Percentiles rank a stretch among this genome's conserved stretches.
Conservation (phyloP, 768 basidiomycete genomes). For the Grammothele lineata region DNA sequence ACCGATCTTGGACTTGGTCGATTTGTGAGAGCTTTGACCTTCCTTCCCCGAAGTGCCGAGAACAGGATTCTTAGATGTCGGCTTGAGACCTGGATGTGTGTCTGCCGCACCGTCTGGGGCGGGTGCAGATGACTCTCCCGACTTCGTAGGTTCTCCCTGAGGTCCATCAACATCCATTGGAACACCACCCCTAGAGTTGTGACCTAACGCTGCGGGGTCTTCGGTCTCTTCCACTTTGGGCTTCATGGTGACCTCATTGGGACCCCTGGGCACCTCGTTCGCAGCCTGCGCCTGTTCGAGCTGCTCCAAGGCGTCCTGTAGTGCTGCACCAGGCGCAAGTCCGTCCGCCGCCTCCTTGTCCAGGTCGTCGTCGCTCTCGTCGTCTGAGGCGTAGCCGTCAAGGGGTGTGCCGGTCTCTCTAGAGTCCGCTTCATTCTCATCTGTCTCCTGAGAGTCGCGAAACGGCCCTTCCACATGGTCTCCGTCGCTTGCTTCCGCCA, state of each 20-base stretch:
- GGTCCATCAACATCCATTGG: conserved; percentile 30
- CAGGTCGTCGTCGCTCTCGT: conserved; percentile 56
- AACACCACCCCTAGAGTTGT: conserved; percentile 12
- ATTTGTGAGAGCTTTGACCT: conserved; percentile 25
- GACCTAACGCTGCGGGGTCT: conserved; percentile 37
- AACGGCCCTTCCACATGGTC: conserved; percentile 30
- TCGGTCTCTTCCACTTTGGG: conserved; percentile 58
- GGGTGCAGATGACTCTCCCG: neutral
- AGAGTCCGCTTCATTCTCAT: conserved; percentile 20
- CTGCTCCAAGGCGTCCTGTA: conserved; percentile 58
- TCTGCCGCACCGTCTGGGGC: conserved; percentile 11
- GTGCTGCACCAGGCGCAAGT: conserved; percentile 46
- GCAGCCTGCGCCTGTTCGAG: conserved; percentile 33
- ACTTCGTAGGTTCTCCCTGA: neutral
- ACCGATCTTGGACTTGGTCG: conserved; percentile 35
- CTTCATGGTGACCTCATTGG: conserved; percentile 18
- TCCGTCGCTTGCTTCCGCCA: conserved; percentile 25
- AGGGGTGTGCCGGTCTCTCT: conserved; percentile 22
- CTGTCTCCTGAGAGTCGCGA: conserved; percentile 13
- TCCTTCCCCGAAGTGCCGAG: conserved; percentile 3
- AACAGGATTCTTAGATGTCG: conserved; percentile 52
- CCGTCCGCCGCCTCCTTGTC: conserved; percentile 53
- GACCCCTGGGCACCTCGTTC: conserved; percentile 23
- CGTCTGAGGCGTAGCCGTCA: conserved; percentile 55
- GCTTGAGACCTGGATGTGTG: conserved; percentile 44